Conservation (phyloP, 345 rosid genomes). For the Salix arbutifolia region DNA sequence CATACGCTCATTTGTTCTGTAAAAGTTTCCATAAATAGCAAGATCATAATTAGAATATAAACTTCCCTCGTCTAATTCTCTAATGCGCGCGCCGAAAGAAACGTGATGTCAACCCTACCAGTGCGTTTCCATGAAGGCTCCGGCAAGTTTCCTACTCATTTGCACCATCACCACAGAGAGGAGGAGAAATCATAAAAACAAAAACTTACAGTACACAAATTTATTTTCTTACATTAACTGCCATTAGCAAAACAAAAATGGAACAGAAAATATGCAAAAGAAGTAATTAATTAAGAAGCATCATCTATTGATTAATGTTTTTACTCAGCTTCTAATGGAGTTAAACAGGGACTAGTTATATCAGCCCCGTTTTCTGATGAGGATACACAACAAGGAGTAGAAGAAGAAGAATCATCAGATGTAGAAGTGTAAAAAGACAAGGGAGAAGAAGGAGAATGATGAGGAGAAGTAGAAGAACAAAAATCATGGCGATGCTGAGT, state of each 20-base stretch:
- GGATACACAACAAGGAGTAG: constrained; percentile 38
- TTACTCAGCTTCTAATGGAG: constrained; percentile 36
- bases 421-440: constrained; percentile 41
- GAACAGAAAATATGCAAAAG: background rate
- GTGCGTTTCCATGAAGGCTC: background rate
- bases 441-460: constrained; percentile 23
- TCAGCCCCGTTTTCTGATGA: constrained; percentile 23
- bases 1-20: background rate
- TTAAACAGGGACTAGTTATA: constrained; percentile 28
- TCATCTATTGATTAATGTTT: background rate
- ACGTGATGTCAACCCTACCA: background rate
- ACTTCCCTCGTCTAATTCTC: background rate
- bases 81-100: background rate
- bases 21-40: background rate
- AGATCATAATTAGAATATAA: background rate
- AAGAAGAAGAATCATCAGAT: constrained; percentile 41
- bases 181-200: background rate
- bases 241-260: background rate
- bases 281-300: background rate
- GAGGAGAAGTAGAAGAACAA: constrained; percentile 21
- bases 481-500: background rate
- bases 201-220: too few relatives aligned
- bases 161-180: background rate
- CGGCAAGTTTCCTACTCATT: background rate
- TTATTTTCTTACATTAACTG: too few relatives aligned